Conservation (phyloP, 495 filamentous ascomycete genomes). For the Aspergillus cristatus region DNA sequence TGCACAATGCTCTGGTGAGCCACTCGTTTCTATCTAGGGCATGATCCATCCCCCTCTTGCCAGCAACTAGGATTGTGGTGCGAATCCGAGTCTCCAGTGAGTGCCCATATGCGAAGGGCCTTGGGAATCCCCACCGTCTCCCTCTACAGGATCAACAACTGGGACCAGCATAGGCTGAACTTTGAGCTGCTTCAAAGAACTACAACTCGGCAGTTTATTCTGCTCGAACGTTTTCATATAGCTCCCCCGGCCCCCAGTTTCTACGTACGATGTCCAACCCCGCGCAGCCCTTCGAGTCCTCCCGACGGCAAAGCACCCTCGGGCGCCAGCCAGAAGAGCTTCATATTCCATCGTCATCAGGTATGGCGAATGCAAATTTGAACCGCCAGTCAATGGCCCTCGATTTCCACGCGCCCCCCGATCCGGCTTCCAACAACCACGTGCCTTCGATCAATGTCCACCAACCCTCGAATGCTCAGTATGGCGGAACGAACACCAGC, state of each 20-base stretch:
- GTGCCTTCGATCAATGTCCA: conserved; percentile 59
- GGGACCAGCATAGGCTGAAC: too few relatives aligned
- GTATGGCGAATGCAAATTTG: conserved; percentile 28
- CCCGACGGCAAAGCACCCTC: conserved; percentile 42
- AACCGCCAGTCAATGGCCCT: conserved; percentile 42
- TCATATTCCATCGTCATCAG: conserved; percentile 60
- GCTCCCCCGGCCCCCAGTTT: too few relatives aligned
- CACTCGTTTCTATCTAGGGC: conserved; percentile 4
- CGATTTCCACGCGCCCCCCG: conserved; percentile 36
- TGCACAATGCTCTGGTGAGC: conserved; percentile 12
- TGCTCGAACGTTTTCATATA: too few relatives aligned
- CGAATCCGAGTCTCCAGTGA: conserved; percentile 35
- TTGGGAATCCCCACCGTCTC: too few relatives aligned
- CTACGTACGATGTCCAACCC: conserved; percentile 32
- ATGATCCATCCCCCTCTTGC: conserved; percentile 16
- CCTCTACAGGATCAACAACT: too few relatives aligned
- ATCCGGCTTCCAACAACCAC: conserved; percentile 17
- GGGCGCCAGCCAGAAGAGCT: conserved; percentile 61
- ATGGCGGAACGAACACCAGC: conserved; percentile 25
- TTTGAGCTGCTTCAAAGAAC: too few relatives aligned
- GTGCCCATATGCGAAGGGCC: too few relatives aligned
- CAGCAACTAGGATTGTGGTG: conserved; percentile 36
- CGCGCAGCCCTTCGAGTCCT: conserved; percentile 43
- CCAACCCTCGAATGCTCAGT: conserved; percentile 49
- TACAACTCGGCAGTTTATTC: too few relatives aligned